phyloP scores from a whole-genome alignment of 2,329 filamentous ascomycete genomes.

The Cryphonectria nitschkei region DNA sequence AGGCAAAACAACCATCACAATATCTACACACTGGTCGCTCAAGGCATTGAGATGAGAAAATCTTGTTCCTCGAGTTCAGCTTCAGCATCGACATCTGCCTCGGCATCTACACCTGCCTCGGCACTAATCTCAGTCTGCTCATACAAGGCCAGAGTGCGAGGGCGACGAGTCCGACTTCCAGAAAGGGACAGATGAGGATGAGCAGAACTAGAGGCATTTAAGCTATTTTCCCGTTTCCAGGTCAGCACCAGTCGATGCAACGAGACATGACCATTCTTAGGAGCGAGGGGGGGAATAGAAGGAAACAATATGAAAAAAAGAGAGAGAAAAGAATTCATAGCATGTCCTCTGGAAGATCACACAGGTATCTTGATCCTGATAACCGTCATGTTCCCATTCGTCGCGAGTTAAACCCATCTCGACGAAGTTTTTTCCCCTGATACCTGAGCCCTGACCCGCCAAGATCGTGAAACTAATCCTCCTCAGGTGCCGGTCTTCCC shows the following conservation, averaged over 20 bases:
- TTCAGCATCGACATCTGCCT: not conserved
- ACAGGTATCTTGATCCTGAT: conserved; percentile 59
- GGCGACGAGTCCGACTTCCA: not conserved
- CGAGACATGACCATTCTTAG: too few relatives aligned
- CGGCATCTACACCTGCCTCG: not conserved
- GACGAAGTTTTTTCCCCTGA: conserved; percentile 49
- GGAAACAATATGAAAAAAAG: too few relatives aligned
- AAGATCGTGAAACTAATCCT: conserved; percentile 29
- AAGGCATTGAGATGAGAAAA: not conserved
- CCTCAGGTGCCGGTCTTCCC: not conserved
- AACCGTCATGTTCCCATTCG: conserved; percentile 63
- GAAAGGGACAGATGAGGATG: not conserved
- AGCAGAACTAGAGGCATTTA: not conserved
- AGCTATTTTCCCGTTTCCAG: not conserved
- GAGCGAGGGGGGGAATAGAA: too few relatives aligned
- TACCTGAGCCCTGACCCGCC: conserved; percentile 59
- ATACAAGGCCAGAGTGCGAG: not conserved
- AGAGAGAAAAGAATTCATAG: not conserved
- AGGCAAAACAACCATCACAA: too few relatives aligned
- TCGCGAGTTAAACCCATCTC: conserved; percentile 40
- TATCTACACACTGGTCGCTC: not conserved
- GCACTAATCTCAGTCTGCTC: not conserved
- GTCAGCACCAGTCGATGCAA: too few relatives aligned
- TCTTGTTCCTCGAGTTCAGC: not conserved
- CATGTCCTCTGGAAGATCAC: conserved; percentile 45